These are phyloP conservation scores for Papilionanthe hybrid DNA, from an alignment of 116 monocot genomes.

Conservation along the genomic window DNA sequence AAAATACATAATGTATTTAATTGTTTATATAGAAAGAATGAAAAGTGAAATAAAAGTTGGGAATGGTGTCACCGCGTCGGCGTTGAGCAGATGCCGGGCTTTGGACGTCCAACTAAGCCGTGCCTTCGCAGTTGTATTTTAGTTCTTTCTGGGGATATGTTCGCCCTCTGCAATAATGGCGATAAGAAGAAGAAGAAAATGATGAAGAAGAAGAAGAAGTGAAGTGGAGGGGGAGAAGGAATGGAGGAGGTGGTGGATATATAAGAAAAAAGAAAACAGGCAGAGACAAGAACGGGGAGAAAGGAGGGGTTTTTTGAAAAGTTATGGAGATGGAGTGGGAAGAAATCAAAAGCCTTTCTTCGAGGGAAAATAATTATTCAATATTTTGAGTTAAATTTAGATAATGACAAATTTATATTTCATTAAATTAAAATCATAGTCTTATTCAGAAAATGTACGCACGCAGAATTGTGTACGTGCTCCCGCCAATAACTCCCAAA, in stretches of 20 bases:
- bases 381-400: neutral
- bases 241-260: neutral
- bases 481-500: no score
- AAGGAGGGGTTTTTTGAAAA: neutral
- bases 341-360: neutral
- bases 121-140: neutral
- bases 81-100: constrained; percentile 46
- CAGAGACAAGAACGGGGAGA: neutral
- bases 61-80: constrained; percentile 24
- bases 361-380: neutral
- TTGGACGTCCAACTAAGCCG: constrained; percentile 43
- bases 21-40: neutral
- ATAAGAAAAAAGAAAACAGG: neutral
- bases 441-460: no score
- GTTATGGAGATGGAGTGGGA: neutral
- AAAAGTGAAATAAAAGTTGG: neutral
- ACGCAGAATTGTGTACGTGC: no score
- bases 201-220: neutral
- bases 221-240: neutral
- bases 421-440: neutral
- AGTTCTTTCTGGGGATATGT: neutral
- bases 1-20: constrained; percentile 4
- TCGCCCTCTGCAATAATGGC: neutral
- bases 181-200: neutral
- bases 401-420: constrained; percentile 1